Evolutionary conservation across 495 filamentous ascomycete species (phyloP).

Genomic region (Cudoniella acicularis): DNA sequence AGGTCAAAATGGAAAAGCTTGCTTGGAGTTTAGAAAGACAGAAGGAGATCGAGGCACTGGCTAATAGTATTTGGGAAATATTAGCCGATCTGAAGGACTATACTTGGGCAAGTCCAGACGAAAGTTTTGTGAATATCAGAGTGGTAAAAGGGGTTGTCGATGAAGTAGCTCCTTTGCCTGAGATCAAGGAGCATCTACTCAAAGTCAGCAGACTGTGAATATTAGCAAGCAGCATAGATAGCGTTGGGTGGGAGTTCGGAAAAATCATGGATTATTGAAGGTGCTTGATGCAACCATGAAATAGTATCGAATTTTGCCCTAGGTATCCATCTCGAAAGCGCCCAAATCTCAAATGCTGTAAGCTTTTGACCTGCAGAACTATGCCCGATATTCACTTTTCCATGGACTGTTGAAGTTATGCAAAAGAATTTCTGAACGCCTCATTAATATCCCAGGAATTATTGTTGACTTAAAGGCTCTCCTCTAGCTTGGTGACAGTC

Average conservation of each 20-base stretch:
- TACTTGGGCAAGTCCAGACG: conserved; percentile 27
- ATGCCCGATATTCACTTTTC: no score
- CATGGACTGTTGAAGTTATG: no score
- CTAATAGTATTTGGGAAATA: conserved; percentile 18
- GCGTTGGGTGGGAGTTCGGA: conserved; percentile 2
- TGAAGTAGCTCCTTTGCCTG: conserved; percentile 2
- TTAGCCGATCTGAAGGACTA: conserved; percentile 25
- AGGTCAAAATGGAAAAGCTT: conserved; percentile 36
- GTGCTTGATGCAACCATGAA: neutral
- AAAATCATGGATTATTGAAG: neutral
- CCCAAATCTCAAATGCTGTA: no score
- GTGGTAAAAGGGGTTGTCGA: conserved; percentile 18
- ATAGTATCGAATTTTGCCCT: no score
- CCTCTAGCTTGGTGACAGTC: neutral
- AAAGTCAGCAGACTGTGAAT: conserved; percentile 16
- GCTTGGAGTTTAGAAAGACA: conserved; percentile 54
- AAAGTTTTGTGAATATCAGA: conserved; percentile 22
- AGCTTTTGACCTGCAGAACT: no score
- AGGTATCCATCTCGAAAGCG: no score
- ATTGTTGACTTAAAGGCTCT: neutral
- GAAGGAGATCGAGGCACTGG: conserved; percentile 32
- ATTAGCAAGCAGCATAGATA: neutral
- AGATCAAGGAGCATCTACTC: neutral
- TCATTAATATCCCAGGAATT: neutral
- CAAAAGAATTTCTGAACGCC: neutral